Conservation (phyloP, 768 basidiomycete genomes). For the Russula sp. region DNA sequence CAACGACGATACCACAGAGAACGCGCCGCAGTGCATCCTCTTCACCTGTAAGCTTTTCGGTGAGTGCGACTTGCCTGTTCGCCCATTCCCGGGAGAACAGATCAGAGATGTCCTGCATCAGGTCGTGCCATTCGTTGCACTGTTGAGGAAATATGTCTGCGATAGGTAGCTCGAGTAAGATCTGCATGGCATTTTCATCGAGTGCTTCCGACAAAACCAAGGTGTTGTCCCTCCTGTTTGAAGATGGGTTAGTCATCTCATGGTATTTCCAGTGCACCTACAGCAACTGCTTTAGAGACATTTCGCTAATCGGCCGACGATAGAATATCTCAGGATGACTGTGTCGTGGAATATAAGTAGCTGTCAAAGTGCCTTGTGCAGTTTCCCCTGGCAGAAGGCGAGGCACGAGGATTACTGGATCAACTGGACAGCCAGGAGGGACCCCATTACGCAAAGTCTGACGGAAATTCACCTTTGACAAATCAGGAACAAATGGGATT, state of each 20-base stretch:
- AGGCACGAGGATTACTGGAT: background rate
- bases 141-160: background rate
- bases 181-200: conserved; percentile 1
- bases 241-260: background rate
- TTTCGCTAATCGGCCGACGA: background rate
- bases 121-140: background rate
- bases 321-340: background rate
- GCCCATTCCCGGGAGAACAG: background rate
- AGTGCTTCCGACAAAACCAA: conserved; percentile 1
- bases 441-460: background rate
- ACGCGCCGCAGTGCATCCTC: background rate
- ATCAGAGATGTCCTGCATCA: background rate
- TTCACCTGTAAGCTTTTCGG: background rate
- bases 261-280: background rate
- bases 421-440: background rate
- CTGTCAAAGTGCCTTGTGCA: conserved; percentile 16
- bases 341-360: background rate
- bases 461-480: background rate
- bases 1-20: background rate
- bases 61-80: background rate
- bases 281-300: conserved; percentile 5
- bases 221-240: background rate
- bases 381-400: conserved; percentile 19
- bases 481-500: background rate
- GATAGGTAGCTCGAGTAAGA: background rate